phyloP scores from a whole-genome alignment of 306 rosid species.

The Potentilla sterilis region DNA sequence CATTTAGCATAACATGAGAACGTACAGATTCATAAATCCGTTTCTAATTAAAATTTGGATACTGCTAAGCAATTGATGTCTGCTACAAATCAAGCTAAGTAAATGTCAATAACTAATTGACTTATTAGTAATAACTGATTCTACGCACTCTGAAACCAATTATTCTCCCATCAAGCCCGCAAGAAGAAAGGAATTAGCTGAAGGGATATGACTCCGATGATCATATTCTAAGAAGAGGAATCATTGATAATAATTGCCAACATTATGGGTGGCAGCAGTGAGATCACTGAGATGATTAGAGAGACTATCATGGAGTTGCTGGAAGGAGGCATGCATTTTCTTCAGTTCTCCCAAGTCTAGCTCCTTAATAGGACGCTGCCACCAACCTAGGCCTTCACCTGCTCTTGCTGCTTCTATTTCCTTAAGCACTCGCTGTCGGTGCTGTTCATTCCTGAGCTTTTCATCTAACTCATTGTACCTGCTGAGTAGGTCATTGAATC shows the following conservation, averaged over 20 bases:
- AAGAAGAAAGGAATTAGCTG: background rate
- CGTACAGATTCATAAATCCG: too few species aligned
- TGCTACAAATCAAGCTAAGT: too few species aligned
- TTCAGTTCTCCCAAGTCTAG: background rate
- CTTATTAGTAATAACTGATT: too few species aligned
- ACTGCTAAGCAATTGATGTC: too few species aligned
- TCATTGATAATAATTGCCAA: background rate
- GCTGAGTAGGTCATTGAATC: background rate
- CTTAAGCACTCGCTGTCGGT: background rate
- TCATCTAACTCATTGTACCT: background rate
- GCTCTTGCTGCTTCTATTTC: background rate
- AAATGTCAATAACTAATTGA: too few species aligned
- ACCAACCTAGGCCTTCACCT: background rate
- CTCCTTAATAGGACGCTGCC: background rate
- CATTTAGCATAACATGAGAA: too few species aligned
- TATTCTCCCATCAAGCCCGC: too few species aligned
- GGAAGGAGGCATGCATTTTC: background rate
- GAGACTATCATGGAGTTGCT: background rate
- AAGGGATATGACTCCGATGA: background rate
- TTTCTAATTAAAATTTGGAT: too few species aligned
- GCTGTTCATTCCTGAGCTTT: background rate
- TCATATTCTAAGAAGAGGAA: background rate
- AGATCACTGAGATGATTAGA: background rate
- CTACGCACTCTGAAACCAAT: too few species aligned
- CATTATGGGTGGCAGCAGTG: background rate